phyloP scores from a whole-genome alignment of 768 basidiomycete species.

The Kwoniella newhampshirensis region DNA sequence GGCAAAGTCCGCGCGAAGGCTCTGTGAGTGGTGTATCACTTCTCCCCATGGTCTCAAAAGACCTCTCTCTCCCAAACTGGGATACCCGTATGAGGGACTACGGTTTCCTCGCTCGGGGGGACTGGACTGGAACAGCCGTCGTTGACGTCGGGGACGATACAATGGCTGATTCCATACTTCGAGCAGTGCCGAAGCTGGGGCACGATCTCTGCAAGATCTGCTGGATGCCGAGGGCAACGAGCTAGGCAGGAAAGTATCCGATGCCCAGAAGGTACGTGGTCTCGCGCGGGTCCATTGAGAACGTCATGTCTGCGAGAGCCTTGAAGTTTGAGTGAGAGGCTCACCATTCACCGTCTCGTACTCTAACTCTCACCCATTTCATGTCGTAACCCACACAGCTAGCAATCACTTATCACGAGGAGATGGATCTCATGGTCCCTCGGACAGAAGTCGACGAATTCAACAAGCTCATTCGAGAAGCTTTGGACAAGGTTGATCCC shows the following conservation, averaged over 20 bases:
- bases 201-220: conserved; percentile 43
- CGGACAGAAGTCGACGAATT: conserved; percentile 39
- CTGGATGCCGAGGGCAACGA: conserved; percentile 20
- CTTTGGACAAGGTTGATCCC: conserved; percentile 41
- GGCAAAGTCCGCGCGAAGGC: conserved; percentile 26
- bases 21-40: conserved; percentile 29
- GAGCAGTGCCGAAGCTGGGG: conserved; percentile 34
- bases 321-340: no score
- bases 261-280: conserved; percentile 39
- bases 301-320: no score
- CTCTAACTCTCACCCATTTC: no score
- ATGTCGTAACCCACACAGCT: no score
- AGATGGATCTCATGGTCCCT: conserved; percentile 49
- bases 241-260: conserved; percentile 30
- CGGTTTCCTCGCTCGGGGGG: no score
- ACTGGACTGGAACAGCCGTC: no score
- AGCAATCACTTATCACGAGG: conserved; percentile 35
- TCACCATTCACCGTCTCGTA: no score
- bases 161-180: no score
- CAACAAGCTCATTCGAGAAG: conserved; percentile 23
- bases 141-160: no score
- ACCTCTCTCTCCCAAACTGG: not conserved
- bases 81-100: not conserved
- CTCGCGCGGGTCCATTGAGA: no score
- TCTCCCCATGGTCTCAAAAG: not conserved